Evolutionary conservation across 768 basidiomycete species (phyloP).

Genomic region (Sistotremastrum niveocremeum): DNA sequence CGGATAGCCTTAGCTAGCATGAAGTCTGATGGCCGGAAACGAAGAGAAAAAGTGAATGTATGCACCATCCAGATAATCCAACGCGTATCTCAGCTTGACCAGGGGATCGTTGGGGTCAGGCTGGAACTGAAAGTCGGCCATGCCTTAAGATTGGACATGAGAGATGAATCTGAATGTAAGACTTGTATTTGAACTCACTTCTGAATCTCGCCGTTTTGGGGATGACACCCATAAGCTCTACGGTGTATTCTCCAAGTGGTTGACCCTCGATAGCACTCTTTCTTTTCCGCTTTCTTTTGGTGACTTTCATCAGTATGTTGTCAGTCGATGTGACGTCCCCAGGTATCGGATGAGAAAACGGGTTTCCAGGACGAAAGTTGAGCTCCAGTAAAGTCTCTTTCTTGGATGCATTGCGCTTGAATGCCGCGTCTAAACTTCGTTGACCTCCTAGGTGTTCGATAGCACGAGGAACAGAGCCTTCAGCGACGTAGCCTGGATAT

Average conservation of each 20-base stretch:
- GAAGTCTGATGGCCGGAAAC: slow-evolving; percentile 1
- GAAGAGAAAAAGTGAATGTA: neutral
- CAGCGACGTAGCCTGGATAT: slow-evolving; percentile 76
- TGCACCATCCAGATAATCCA: slow-evolving; percentile 76
- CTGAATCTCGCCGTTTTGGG: slow-evolving; percentile 80
- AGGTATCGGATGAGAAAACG: slow-evolving; percentile 72
- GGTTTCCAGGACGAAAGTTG: slow-evolving; percentile 55
- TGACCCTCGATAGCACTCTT: slow-evolving; percentile 16
- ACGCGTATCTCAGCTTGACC: slow-evolving; percentile 50
- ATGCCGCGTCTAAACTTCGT: slow-evolving; percentile 56
- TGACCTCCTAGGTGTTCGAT: slow-evolving; percentile 60
- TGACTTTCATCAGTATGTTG: slow-evolving; percentile 79
- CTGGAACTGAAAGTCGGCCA: slow-evolving; percentile 89
- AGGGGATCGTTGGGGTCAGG: slow-evolving; percentile 63
- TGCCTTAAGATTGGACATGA: slow-evolving; percentile 34
- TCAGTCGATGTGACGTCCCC: slow-evolving; percentile 67
- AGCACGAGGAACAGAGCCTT: slow-evolving; percentile 45
- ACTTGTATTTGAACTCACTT: slow-evolving; percentile 36
- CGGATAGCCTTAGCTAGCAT: slow-evolving; percentile 56
- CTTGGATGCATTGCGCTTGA: slow-evolving; percentile 54
- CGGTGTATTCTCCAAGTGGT: slow-evolving; percentile 54
- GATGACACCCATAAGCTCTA: slow-evolving; percentile 60
- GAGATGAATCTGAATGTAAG: neutral
- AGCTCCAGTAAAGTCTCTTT: slow-evolving; percentile 62
- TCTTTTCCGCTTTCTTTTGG: slow-evolving; percentile 49